phyloP scores from a whole-genome alignment of 305 asterid species.

The Fraxinus angustifolia region DNA sequence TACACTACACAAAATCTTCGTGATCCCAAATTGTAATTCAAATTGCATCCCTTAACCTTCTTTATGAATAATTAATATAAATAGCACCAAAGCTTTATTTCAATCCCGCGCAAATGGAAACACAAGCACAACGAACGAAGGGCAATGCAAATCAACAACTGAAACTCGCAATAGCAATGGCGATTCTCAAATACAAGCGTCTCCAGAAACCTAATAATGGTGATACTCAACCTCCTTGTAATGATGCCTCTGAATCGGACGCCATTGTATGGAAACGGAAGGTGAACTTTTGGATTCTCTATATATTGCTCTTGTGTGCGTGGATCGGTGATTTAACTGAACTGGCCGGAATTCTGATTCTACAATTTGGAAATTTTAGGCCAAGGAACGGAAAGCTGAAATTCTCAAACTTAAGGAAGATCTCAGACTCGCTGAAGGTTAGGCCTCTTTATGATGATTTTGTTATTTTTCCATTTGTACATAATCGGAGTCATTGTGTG shows the following conservation, averaged over 20 bases:
- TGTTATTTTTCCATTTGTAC: not conserved
- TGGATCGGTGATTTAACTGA: not conserved
- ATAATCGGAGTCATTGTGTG: not conserved
- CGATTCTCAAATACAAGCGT: slow-evolving; percentile 55
- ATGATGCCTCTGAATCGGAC: slow-evolving; percentile 32
- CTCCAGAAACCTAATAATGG: slow-evolving; percentile 28
- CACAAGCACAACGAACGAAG: slow-evolving; percentile 18
- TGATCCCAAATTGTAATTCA: not conserved
- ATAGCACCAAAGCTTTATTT: not conserved
- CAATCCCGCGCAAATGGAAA: slow-evolving; percentile 20
- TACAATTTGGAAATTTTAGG: slow-evolving; percentile 36
- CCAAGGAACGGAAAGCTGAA: slow-evolving; percentile 74
- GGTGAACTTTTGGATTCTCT: slow-evolving; percentile 29
- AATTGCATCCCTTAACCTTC: not conserved
- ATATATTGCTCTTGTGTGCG: not conserved
- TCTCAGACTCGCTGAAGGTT: slow-evolving; percentile 79
- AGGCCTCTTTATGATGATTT: not conserved
- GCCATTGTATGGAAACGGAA: slow-evolving; percentile 71
- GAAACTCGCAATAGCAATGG: slow-evolving; percentile 68
- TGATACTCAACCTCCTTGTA: slow-evolving; percentile 25
- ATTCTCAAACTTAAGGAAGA: slow-evolving; percentile 75
- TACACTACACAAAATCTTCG: not conserved
- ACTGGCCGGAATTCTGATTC: slow-evolving; percentile 11
- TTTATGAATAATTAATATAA: not conserved
- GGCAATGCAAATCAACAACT: slow-evolving; percentile 36